Percentiles rank a stretch among this genome's conserved stretches.
Conservation (phyloP, 2,329 filamentous ascomycete genomes). For the Penicillium janthinellum region DNA sequence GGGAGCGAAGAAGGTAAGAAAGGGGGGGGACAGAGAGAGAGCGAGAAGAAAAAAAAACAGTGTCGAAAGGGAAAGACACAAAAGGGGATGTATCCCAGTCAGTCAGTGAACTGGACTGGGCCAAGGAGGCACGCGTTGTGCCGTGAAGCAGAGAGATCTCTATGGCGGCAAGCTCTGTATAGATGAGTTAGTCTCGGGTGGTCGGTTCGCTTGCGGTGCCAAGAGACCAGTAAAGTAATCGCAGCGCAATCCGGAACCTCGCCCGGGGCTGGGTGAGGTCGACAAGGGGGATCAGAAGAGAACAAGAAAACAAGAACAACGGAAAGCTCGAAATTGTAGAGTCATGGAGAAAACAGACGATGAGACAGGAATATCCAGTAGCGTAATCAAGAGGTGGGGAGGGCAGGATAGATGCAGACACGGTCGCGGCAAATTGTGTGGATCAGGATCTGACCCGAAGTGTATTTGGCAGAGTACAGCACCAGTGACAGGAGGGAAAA, state of each 20-base stretch:
- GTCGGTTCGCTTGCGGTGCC: constrained; percentile 40
- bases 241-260: constrained; percentile 18
- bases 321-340: background rate
- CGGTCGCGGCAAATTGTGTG: constrained; percentile 32
- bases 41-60: constrained; percentile 2
- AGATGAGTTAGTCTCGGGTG: constrained; percentile 32
- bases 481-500: constrained; percentile 6
- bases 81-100: constrained; percentile 2
- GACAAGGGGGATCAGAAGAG: constrained; percentile 14
- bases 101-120: background rate
- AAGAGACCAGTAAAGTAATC: constrained; percentile 32
- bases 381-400: background rate
- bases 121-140: background rate
- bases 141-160: constrained; percentile 12
- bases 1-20: background rate
- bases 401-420: constrained; percentile 21
- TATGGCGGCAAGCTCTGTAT: constrained; percentile 26
- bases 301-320: constrained; percentile 4
- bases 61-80: background rate
- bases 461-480: constrained; percentile 20
- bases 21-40: background rate
- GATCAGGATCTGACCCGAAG: constrained; percentile 29
- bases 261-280: constrained; percentile 11
- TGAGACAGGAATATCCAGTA: background rate
- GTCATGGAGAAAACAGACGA: constrained; percentile 2